Percentiles rank a stretch among this genome's conserved stretches.
Conservation (phyloP, 2,329 filamentous ascomycete species). For the Fonsecaea multimorphosa region DNA sequence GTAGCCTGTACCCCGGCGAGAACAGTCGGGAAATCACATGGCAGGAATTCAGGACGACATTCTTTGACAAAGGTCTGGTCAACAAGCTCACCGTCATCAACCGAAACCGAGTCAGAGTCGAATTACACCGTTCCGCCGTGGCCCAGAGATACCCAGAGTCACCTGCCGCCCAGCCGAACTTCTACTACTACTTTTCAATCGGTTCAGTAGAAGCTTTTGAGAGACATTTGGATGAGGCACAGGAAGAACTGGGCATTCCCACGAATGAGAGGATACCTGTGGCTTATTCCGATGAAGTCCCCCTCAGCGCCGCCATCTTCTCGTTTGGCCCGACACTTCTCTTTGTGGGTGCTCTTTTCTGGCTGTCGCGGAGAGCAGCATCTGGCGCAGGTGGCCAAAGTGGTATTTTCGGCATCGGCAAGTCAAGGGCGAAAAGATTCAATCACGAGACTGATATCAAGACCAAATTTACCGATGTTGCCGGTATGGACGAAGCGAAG, state of each 20-base stretch:
- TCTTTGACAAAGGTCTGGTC: slow-evolving; percentile 93
- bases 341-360: slow-evolving; percentile 82
- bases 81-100: slow-evolving; percentile 87
- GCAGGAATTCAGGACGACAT: slow-evolving; percentile 93
- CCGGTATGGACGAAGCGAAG: slow-evolving; percentile 98
- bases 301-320: slow-evolving; percentile 73
- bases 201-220: slow-evolving; percentile 95
- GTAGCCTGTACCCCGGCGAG: slow-evolving; percentile 70
- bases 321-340: slow-evolving; percentile 87
- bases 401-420: slow-evolving; percentile 93
- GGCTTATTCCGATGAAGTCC: slow-evolving; percentile 79
- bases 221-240: slow-evolving; percentile 82
- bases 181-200: slow-evolving; percentile 93
- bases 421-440: slow-evolving; percentile 95
- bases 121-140: slow-evolving; percentile 76
- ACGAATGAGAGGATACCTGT: slow-evolving; percentile 89
- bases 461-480: slow-evolving; percentile 95
- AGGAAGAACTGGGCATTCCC: slow-evolving; percentile 85
- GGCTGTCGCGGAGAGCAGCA: slow-evolving; percentile 75
- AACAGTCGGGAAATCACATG: slow-evolving; percentile 85
- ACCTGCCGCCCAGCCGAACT: slow-evolving; percentile 69
- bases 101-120: slow-evolving; percentile 76
- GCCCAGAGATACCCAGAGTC: slow-evolving; percentile 77
- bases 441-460: slow-evolving; percentile 97
- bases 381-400: slow-evolving; percentile 69